Base-by-base conservation (phyloP, 139 green algal species). In the Helicosporidium sp. region DNA sequence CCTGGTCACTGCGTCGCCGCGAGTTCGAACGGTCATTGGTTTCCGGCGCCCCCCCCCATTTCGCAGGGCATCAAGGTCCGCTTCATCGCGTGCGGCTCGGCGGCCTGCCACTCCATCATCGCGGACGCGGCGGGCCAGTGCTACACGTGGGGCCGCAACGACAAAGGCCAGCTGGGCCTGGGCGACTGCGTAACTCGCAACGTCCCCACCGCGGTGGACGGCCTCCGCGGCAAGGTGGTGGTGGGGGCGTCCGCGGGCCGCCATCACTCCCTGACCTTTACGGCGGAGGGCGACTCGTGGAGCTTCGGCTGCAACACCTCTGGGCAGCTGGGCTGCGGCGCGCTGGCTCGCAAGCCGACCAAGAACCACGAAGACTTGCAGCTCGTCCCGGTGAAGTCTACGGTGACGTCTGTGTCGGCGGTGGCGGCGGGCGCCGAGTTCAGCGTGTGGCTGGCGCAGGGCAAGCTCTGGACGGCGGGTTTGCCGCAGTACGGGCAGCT, bases 61-160 rank as follows among this genome's bases (percentile, higher is more conserved):
- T 6, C 25, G 35, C 69, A 88, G 75, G 76, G 65, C 12, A 41
- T 87, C 17, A 70, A 66, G n/a, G 58, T 91, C n/a, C 61, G 50
- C 19, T 87, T 82, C 40, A 62, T 87, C 2, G 73, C 76, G 15
- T 57, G 62, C 1, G 83, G 80, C 4, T 45, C 66, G 2, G 52
- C 75, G n/a, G 77, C 84, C 17, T 73, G 57, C n/a, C 82, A 93
- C 59, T 77, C 65, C 54, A 63, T 94, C 17, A 63, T 59, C 19
- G 73, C 54, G 0, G 77, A 79, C 20, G 43, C 57, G 0, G 66
- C 75, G 2, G 85, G 85, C 25, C 48, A 46, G 2, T 72, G 74
- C 35, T 94, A 74, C 60, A 77, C 75, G 7, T 95, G 85, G 85
- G 85, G 85, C 20, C 57, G 79, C 16, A 94, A 95, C 46, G 80